Conservation (phyloP, 2,329 filamentous ascomycete species). For the Colletotrichum costaricense region DNA sequence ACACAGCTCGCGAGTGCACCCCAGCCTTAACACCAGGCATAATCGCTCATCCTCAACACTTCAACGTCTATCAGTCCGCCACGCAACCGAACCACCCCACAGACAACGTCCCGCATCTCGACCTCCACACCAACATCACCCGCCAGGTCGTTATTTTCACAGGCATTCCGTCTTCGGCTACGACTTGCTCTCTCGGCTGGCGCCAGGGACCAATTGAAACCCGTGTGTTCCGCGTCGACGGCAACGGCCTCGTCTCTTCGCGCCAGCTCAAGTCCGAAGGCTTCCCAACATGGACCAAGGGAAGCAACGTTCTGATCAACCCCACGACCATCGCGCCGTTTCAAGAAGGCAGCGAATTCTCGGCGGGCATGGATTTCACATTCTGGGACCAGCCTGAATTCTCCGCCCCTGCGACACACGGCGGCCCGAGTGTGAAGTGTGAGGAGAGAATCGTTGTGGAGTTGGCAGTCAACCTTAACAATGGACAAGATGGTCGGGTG, state of each 20-base stretch:
- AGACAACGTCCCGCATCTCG: conserved; percentile 38
- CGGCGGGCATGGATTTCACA: conserved; percentile 10
- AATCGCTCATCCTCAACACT: conserved; percentile 27
- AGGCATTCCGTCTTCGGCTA: conserved; percentile 43
- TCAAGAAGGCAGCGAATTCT: background rate
- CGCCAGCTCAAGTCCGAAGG: conserved; percentile 21
- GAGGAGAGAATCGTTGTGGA: conserved; percentile 20
- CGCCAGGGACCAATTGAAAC: conserved; percentile 48
- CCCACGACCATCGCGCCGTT: conserved; percentile 19
- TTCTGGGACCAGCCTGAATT: conserved; percentile 20
- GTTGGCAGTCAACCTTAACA: conserved; percentile 24
- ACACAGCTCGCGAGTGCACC: no score
- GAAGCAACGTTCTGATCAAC: conserved; percentile 15
- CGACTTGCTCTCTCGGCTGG: conserved; percentile 45
- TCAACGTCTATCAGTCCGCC: conserved; percentile 29
- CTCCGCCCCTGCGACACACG: background rate
- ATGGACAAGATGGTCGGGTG: conserved; percentile 12
- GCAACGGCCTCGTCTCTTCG: conserved; percentile 39
- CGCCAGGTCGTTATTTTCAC: conserved; percentile 47
- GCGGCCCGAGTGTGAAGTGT: conserved; percentile 15
- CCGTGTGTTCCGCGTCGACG: conserved; percentile 50
- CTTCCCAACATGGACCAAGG: conserved; percentile 11
- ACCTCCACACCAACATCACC: conserved; percentile 39
- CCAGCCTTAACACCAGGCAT: no score
- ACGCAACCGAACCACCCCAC: conserved; percentile 2